A percentile compares a stretch with the other conserved stretches of the same genome.
Conservation (phyloP, 345 rosid species). For the Eucalyptus coolabah region DNA sequence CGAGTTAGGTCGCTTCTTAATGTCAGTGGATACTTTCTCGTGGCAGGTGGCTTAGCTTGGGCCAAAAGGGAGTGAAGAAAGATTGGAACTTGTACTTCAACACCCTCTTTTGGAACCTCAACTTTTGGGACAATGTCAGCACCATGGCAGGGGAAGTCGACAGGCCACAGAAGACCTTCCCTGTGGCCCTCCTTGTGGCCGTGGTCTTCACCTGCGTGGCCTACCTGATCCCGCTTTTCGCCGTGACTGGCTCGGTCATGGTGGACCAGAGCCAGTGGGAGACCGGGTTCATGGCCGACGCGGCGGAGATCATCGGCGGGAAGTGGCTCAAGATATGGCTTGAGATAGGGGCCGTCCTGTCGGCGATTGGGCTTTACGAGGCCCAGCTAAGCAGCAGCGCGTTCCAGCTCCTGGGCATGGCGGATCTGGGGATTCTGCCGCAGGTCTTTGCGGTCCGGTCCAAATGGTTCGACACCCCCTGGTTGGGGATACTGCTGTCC, state of each 20-base stretch:
- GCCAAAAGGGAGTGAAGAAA: slow-evolving; percentile 38
- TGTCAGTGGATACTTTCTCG: not conserved
- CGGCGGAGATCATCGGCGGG: slow-evolving; percentile 45
- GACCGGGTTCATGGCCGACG: slow-evolving; percentile 58
- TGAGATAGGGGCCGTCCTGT: slow-evolving; percentile 47
- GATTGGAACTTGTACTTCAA: slow-evolving; percentile 81
- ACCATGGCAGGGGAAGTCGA: slow-evolving; percentile 83
- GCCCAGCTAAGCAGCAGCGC: slow-evolving; percentile 56
- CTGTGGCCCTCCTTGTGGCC: slow-evolving; percentile 45
- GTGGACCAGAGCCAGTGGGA: slow-evolving; percentile 35
- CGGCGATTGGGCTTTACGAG: slow-evolving; percentile 37
- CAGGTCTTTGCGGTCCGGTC: slow-evolving; percentile 33
- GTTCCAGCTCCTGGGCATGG: slow-evolving; percentile 76
- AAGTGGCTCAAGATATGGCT: slow-evolving; percentile 57
- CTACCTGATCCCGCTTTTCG: slow-evolving; percentile 70
- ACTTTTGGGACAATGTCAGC: slow-evolving; percentile 89
- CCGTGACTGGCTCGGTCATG: slow-evolving; percentile 43
- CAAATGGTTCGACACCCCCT: slow-evolving; percentile 64
- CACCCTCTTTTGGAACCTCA: slow-evolving; percentile 89
- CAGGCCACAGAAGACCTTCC: slow-evolving; percentile 59
- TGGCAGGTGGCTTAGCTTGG: slow-evolving; percentile 54
- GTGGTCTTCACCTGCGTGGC: slow-evolving; percentile 73
- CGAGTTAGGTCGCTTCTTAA: not conserved
- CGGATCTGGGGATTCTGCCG: slow-evolving; percentile 54
- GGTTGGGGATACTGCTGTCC: slow-evolving; percentile 56